These are phyloP conservation scores for Ganoderma sp. DNA, from an alignment of 1,284 basidiomycete genomes.

Conservation along the genomic window DNA sequence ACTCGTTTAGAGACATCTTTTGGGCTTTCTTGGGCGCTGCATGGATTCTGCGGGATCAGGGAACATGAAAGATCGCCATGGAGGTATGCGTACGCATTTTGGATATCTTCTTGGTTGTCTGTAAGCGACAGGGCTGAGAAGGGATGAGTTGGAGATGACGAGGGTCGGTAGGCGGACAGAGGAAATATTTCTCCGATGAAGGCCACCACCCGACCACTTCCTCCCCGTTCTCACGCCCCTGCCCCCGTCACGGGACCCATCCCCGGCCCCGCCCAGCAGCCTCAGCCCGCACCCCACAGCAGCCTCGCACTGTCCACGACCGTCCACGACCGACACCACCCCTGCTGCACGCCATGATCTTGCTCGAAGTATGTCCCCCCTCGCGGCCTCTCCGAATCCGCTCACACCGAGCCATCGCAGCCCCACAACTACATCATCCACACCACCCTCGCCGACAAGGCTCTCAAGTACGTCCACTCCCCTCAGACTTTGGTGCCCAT, in stretches of 20 bases:
- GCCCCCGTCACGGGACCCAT: constrained; percentile 26
- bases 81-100: constrained; percentile 42
- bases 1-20: constrained; percentile 91
- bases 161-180: constrained; percentile 23
- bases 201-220: constrained; percentile 9
- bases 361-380: background rate
- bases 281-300: background rate
- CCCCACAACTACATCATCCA: constrained; percentile 93
- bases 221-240: constrained; percentile 32
- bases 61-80: background rate
- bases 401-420: constrained; percentile 46
- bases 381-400: background rate
- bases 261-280: constrained; percentile 6
- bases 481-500: constrained; percentile 14
- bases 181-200: constrained; percentile 33
- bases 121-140: constrained; percentile 9
- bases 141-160: constrained; percentile 12
- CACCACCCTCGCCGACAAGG: constrained; percentile 90
- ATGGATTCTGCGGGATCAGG: constrained; percentile 19
- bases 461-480: constrained; percentile 67
- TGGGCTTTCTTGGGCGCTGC: constrained; percentile 86
- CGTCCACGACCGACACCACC: background rate
- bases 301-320: background rate
- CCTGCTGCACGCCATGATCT: constrained; percentile 15
- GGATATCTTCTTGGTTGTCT: constrained; percentile 22